Evolutionary conservation across 2,329 filamentous ascomycete genomes (phyloP), one percentile per base, ranked within the genome.

Genomic region (Paecilomyces niveus): DNA sequence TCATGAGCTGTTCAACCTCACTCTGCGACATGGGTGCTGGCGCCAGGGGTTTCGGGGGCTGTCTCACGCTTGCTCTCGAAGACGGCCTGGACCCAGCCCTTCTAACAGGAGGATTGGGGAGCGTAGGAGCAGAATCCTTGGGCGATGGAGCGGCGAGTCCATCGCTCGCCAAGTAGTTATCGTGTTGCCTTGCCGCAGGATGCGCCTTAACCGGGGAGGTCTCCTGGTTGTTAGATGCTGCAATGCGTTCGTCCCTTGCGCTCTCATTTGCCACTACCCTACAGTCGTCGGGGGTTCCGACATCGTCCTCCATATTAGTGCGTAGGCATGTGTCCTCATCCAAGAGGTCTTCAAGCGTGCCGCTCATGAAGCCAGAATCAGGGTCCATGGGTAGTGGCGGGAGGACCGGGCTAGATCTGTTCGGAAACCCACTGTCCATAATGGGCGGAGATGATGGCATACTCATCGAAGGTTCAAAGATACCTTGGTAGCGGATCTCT

Each of bases 361-460:
- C 89, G 69, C 89, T 94, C 83, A 92, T 89, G 68, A 95, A 95
- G 1, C 89, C 90, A 13, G 90, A 92, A 69, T 96, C 90, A 18
- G 78, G 78, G 67, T 76, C 65, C 69, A 75, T 68, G 7, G 81
- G 80, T 62, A 87, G 80, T 4, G 82, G 81, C 56, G 86, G 85
- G 54, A 92, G 80, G 51, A 85, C 82, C 1, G 93, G 94, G 69
- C 93, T 97, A 1, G 92, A 96, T 26, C 87, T 85, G 29, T 85
- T 84, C 3, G 88, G 86, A 26, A 80, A 78, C 31, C 80, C 78
- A 39, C 82, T 82, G 63, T 85, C 83, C 62, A 92, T 85, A 1
- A 95, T 81, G 0, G 94, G 94, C 13, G 93, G 93, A 3, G 93
- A 97, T 0, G 94, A 97, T 1, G 89, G 89, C 65, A 97, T 90